Evolutionary conservation across 495 filamentous ascomycete genomes (phyloP), one percentile per base, ranked within the genome.

Genomic region (Lineolata rhizophorae): DNA sequence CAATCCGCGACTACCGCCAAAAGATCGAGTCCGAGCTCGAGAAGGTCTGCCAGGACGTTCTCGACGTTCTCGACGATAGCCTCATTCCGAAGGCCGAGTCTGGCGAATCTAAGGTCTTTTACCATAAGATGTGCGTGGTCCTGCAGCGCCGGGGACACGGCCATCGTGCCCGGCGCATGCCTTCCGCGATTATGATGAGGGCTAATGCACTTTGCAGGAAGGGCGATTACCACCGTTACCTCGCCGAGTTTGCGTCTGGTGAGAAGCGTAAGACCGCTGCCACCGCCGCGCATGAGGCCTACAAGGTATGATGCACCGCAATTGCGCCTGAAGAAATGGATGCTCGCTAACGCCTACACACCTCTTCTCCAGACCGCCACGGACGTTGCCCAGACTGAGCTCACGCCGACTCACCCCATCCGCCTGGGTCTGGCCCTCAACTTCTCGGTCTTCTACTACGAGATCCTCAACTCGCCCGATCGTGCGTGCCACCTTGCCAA

Each of bases 391-490:
- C 80, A 90, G 57, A 95, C 87, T 35, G 87, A 95, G 56, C 77
- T 97, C 41, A 82, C 90, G 35, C 90, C 87, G 34, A 97, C 87
- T 33, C 87, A 97, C 68, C 87, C 87, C 53, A 97, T 97, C 65
- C 87, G 87, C 47, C 82, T 97, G 31, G 87, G 87, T 51, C 72
- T 97, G 42, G 87, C 87, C 48, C 73, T 95, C 32, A 97, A 97
- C 78, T 95, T 97, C 68, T 97, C 87, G 27, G 87, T 97, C 48
- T 97, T 97, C 68, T 95, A 97, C 74, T 97, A 97, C 53, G 87
- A 97, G 65, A 97, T 97, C 57, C 67, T 95, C 47, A 97, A 95
- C 65, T 87, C 87, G 14, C 87, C 87, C 37, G 87, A 97, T 57
- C 84, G 90, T 58, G 87, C 87, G 44, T 95, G 87, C 72, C 87